A percentile compares a stretch with the other conserved stretches of the same genome.
Evolutionary conservation across 331 rosid species (phyloP).

Genomic region (Rhamnella rubrinervis): DNA sequence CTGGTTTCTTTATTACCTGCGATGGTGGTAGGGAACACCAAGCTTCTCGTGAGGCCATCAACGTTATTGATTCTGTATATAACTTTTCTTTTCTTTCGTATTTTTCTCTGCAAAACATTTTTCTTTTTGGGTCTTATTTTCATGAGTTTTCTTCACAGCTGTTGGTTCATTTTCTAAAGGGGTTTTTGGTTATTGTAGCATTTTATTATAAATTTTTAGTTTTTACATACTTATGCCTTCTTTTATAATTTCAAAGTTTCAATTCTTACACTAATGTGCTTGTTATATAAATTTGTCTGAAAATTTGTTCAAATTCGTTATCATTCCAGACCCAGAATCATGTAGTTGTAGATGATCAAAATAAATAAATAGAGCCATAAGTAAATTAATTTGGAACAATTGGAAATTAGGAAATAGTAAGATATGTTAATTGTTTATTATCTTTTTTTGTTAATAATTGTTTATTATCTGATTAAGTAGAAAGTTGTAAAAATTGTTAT

Average conservation of each 20-base stretch:
- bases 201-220: not conserved
- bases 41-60: slow-evolving; percentile 85
- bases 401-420: too few relatives aligned
- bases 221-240: too few relatives aligned
- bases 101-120: not conserved
- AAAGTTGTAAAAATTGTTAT: too few relatives aligned
- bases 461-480: too few relatives aligned
- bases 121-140: not conserved
- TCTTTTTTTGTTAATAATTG: too few relatives aligned
- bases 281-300: not conserved
- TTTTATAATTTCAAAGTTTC: too few relatives aligned
- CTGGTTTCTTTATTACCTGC: slow-evolving; percentile 88
- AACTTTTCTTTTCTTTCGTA: not conserved
- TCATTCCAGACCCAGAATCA: not conserved
- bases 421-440: too few relatives aligned
- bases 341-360: too few relatives aligned
- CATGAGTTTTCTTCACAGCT: not conserved
- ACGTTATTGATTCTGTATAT: slow-evolving; percentile 77
- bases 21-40: slow-evolving; percentile 96
- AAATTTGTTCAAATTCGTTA: not conserved
- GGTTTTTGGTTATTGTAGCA: not conserved
- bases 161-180: not conserved
- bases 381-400: too few relatives aligned
- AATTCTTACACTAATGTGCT: too few relatives aligned
- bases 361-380: too few relatives aligned